Evolutionary conservation across 352 stramenopile species (phyloP).

Genomic region (Pythium phragmiticola): DNA sequence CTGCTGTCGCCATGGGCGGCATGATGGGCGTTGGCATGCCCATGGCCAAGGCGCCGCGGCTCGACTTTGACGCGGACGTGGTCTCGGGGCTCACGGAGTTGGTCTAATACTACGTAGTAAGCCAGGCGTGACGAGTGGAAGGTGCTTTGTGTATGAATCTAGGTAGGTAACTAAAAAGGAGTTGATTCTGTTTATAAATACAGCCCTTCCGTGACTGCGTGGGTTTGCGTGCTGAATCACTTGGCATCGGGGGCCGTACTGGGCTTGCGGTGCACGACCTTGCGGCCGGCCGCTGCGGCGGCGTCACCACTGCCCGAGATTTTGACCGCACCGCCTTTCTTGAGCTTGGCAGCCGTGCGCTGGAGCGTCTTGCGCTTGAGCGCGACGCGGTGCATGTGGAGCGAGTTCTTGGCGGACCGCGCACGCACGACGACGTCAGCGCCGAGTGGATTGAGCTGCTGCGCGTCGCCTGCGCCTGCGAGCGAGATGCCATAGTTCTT

Average conservation of each 20-base stretch:
- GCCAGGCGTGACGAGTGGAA: not conserved
- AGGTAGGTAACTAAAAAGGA: not conserved
- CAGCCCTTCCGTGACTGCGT: slow-evolving; percentile 6
- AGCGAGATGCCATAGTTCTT: slow-evolving; percentile 88
- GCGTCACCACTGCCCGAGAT: slow-evolving; percentile 24
- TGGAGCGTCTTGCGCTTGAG: slow-evolving; percentile 71
- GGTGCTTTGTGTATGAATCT: not conserved
- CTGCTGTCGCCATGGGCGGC: slow-evolving; percentile 1
- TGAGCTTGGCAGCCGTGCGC: slow-evolving; percentile 55
- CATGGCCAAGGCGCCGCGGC: slow-evolving; percentile 44
- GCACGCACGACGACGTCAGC: slow-evolving; percentile 58
- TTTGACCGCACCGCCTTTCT: slow-evolving; percentile 39
- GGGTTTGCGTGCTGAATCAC: slow-evolving; percentile 1
- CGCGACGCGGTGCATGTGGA: slow-evolving; percentile 82
- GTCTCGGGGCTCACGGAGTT: slow-evolving; percentile 57
- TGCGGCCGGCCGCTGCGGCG: slow-evolving; percentile 18
- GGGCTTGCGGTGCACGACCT: slow-evolving; percentile 53
- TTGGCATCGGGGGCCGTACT: slow-evolving; percentile 46
- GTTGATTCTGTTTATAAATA: slow-evolving; percentile 11
- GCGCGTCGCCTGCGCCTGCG: slow-evolving; percentile 29
- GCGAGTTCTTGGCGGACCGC: slow-evolving; percentile 65
- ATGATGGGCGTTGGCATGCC: slow-evolving; percentile 15
- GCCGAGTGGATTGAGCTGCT: slow-evolving; percentile 40
- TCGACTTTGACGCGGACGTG: slow-evolving; percentile 65
- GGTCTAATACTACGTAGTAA: slow-evolving; percentile 27